A percentile compares a stretch with the other conserved stretches of the same genome.
Evolutionary conservation across 164 flowering plant genomes (phyloP).

Genomic region (Santalum album): DNA sequence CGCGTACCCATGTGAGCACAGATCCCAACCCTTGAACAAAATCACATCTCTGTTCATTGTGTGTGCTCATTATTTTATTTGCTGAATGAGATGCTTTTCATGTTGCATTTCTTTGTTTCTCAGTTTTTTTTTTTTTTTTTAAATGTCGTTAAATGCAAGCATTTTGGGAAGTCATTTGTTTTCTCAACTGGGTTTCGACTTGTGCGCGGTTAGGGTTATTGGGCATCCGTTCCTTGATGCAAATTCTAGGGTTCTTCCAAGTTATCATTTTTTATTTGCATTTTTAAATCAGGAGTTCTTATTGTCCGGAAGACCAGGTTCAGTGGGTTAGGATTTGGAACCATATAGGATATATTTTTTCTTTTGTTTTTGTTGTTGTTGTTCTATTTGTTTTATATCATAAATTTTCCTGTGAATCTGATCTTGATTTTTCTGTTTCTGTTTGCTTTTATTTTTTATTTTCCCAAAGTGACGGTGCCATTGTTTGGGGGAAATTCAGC

Average conservation of each 20-base stretch:
- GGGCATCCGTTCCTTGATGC: conserved; percentile 9
- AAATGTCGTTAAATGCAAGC: conserved; percentile 4
- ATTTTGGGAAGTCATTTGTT: neutral
- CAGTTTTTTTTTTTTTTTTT: conserved; percentile 8
- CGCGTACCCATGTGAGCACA: conserved; percentile 14
- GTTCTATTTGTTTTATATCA: conserved; percentile 8
- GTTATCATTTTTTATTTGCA: neutral
- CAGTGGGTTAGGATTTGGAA: conserved; percentile 64
- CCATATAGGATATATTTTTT: conserved; percentile 44
- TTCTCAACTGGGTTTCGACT: conserved; percentile 12
- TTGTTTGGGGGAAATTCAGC: conserved; percentile 15
- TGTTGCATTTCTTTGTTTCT: neutral
- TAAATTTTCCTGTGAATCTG: conserved; percentile 14
- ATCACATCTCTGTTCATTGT: neutral
- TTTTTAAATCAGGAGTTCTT: conserved; percentile 10
- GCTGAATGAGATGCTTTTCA: neutral
- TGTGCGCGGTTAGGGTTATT: conserved; percentile 10
- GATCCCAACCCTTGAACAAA: conserved; percentile 24
- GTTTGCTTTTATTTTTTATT: conserved; percentile 8
- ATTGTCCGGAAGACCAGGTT: conserved; percentile 35
- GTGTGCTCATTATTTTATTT: neutral
- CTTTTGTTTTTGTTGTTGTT: conserved; percentile 6
- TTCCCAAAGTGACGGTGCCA: too few relatives aligned
- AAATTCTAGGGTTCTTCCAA: conserved; percentile 9
- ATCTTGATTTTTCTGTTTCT: conserved; percentile 24